Conservation (phyloP, 768 basidiomycete genomes). For the Gymnopilus dilepis region DNA sequence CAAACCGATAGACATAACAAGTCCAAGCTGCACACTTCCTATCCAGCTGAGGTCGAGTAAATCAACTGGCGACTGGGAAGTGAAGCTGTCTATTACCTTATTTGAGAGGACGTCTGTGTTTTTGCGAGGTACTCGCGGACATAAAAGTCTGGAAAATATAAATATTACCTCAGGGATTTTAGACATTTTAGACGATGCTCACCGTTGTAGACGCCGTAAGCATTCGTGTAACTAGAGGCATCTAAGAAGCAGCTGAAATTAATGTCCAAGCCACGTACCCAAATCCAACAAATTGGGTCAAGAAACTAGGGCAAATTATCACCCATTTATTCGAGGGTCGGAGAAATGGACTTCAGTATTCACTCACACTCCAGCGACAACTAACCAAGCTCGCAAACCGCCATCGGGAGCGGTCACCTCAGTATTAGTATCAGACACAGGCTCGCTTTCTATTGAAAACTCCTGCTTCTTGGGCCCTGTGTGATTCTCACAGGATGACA, state of each 20-base stretch:
- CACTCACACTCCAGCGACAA: slow-evolving; percentile 48
- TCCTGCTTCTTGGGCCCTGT: slow-evolving; percentile 10
- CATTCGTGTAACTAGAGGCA: slow-evolving; percentile 33
- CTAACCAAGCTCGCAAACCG: slow-evolving; percentile 47
- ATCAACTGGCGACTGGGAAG: not conserved
- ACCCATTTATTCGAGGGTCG: not conserved
- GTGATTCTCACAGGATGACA: slow-evolving; percentile 10
- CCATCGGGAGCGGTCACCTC: slow-evolving; percentile 38
- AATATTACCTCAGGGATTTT: slow-evolving; percentile 7
- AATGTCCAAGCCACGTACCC: slow-evolving; percentile 34
- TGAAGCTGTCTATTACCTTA: slow-evolving; percentile 22
- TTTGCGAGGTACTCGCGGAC: slow-evolving; percentile 33
- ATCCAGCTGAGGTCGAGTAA: slow-evolving; percentile 29
- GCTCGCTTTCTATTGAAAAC: slow-evolving; percentile 3
- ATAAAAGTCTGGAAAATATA: slow-evolving; percentile 31
- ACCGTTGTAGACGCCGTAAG: slow-evolving; percentile 37
- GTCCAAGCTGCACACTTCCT: slow-evolving; percentile 31
- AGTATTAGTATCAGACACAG: not conserved
- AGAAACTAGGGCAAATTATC: slow-evolving; percentile 33
- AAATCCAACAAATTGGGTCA: slow-evolving; percentile 49
- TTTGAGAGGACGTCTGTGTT: slow-evolving; percentile 32
- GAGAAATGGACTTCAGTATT: not conserved
- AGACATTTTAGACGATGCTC: slow-evolving; percentile 37
- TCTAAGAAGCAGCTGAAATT: not conserved
- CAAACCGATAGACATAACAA: slow-evolving; percentile 29